Percentiles rank a stretch among this genome's conserved stretches.
These are phyloP conservation scores for Xerocomus spinulosus DNA, from an alignment of 768 basidiomycete genomes.

Conservation along the genomic window DNA sequence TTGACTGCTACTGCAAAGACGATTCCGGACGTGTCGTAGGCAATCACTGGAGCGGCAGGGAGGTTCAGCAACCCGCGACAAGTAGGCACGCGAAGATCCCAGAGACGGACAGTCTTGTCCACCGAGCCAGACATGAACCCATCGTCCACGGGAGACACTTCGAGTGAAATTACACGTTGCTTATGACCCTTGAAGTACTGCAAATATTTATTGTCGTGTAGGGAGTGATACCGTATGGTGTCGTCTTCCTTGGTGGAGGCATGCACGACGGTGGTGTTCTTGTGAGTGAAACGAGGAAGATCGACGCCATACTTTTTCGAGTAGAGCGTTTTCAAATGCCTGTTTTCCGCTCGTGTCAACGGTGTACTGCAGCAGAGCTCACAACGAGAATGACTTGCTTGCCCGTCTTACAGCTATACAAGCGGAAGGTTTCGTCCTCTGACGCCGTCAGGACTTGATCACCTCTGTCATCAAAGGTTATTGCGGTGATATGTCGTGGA, in stretches of 20 bases:
- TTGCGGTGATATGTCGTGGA: constrained; percentile 77
- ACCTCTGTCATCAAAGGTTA: constrained; percentile 88
- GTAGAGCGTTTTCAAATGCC: constrained; percentile 71
- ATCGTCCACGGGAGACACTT: constrained; percentile 90
- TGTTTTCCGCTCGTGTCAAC: constrained; percentile 34
- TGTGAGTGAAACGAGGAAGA: constrained; percentile 92
- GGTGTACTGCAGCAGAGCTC: constrained; percentile 12
- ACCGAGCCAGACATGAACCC: constrained; percentile 93
- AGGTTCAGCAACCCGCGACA: constrained; percentile 79
- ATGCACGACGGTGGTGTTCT: constrained; percentile 76
- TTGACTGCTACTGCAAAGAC: constrained; percentile 88
- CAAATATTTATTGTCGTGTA: constrained; percentile 95
- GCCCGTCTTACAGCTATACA: constrained; percentile 87
- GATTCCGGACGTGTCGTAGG: constrained; percentile 78
- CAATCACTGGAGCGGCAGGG: constrained; percentile 70
- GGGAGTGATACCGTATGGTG: constrained; percentile 88
- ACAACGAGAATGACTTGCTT: constrained; percentile 64
- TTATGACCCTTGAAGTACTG: constrained; percentile 96
- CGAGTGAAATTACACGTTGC: constrained; percentile 80
- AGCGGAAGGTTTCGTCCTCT: constrained; percentile 88
- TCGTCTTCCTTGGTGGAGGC: constrained; percentile 96
- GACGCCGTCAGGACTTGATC: constrained; percentile 81
- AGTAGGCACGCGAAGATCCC: constrained; percentile 82
- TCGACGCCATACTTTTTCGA: constrained; percentile 98
- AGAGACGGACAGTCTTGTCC: constrained; percentile 92